Evolutionary conservation across 2,329 filamentous ascomycete genomes (phyloP).

Genomic region (Ophiosphaerella herpotricha): DNA sequence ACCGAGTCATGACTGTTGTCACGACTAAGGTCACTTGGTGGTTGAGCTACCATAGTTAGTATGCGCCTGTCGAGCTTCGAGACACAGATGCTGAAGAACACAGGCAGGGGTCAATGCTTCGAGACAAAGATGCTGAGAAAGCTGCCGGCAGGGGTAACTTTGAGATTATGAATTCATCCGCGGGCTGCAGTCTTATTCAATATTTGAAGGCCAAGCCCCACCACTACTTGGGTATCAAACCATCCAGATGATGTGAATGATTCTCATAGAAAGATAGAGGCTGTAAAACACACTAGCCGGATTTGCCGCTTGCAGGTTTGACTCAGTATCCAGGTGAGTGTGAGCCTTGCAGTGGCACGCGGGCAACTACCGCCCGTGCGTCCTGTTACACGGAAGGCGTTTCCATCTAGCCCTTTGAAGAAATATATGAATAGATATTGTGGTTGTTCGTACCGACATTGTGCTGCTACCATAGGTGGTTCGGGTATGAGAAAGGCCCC

Average conservation of each 20-base stretch:
- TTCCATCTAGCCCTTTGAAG: slow-evolving; percentile 21
- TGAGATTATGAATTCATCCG: slow-evolving; percentile 20
- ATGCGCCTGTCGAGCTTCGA: slow-evolving; percentile 11
- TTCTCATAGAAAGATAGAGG: slow-evolving; percentile 22
- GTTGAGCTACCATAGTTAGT: slow-evolving; percentile 28
- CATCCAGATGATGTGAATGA: slow-evolving; percentile 14
- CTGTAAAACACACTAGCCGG: slow-evolving; percentile 15
- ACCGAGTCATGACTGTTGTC: slow-evolving; percentile 28
- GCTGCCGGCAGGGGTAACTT: slow-evolving; percentile 24
- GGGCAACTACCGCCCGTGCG: slow-evolving; percentile 31
- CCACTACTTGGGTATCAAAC: slow-evolving; percentile 19
- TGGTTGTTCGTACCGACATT: background rate
- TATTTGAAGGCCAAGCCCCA: slow-evolving; percentile 26
- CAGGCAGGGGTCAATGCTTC: slow-evolving; percentile 23
- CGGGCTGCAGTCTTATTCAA: slow-evolving; percentile 33
- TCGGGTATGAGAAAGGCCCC: slow-evolving; percentile 1
- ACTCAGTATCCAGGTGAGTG: slow-evolving; percentile 15
- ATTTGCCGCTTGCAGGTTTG: slow-evolving; percentile 22
- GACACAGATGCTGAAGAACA: slow-evolving; percentile 23
- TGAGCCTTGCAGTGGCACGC: slow-evolving; percentile 23
- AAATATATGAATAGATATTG: slow-evolving; percentile 29
- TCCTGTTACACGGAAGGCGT: slow-evolving; percentile 18
- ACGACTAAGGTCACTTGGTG: slow-evolving; percentile 18
- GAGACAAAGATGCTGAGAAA: slow-evolving; percentile 26
- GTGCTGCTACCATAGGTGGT: background rate